Percentiles rank a stretch among this genome's conserved stretches.
Conservation (phyloP, 352 stramenopile genomes). For the Globisporangium splendens region DNA sequence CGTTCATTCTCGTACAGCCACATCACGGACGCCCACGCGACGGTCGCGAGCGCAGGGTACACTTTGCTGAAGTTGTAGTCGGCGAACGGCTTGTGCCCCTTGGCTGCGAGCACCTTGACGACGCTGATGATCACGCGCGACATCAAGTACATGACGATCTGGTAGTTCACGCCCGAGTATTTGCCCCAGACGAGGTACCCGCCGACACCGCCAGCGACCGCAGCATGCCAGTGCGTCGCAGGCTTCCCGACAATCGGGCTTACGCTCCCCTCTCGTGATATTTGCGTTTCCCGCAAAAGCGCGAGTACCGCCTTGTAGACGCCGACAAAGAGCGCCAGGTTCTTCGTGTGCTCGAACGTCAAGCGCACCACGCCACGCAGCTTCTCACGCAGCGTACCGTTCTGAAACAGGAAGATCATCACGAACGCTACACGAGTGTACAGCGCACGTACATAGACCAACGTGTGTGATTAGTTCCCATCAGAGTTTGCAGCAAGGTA, state of each 20-base stretch:
- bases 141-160: constrained; percentile 89
- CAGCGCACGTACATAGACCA: not conserved
- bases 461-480: no score
- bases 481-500: not conserved
- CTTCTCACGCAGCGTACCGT: constrained; percentile 73
- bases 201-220: constrained; percentile 67
- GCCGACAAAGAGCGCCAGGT: constrained; percentile 85
- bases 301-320: constrained; percentile 81
- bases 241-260: constrained; percentile 54
- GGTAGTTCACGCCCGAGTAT: constrained; percentile 87
- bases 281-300: constrained; percentile 55
- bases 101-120: constrained; percentile 61
- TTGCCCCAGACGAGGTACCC: constrained; percentile 83
- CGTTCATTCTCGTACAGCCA: constrained; percentile 88
- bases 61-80: constrained; percentile 66
- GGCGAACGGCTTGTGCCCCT: constrained; percentile 58
- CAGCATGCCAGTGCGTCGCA: constrained; percentile 69
- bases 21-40: constrained; percentile 82
- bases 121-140: constrained; percentile 68
- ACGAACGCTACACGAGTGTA: constrained; percentile 58
- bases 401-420: constrained; percentile 89
- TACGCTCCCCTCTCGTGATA: constrained; percentile 29
- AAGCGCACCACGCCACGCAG: constrained; percentile 65
- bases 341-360: constrained; percentile 87
- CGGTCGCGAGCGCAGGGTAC: constrained; percentile 73